These are phyloP conservation scores for Lactuca sativa DNA, from an alignment of 129 eudicot species.

Conservation along the genomic window DNA sequence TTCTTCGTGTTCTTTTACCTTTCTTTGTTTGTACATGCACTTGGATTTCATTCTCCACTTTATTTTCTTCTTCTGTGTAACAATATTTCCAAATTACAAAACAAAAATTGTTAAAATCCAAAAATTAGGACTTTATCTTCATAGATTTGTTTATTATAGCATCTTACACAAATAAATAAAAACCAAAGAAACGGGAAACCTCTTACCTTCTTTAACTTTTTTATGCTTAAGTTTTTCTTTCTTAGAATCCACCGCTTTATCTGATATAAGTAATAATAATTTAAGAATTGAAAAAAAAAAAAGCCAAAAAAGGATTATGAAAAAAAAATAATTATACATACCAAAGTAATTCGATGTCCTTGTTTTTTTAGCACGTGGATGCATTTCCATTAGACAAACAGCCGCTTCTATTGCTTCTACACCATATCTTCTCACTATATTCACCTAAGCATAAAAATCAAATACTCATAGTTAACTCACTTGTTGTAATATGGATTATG, in stretches of 20 bases:
- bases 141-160: too few relatives aligned
- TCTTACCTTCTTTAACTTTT: constrained; percentile 27
- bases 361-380: constrained; percentile 32
- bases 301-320: constrained; percentile 12
- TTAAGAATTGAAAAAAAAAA: neutral
- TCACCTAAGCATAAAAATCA: constrained; percentile 44
- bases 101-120: neutral
- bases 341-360: constrained; percentile 40
- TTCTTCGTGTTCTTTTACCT: constrained; percentile 37
- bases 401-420: constrained; percentile 70
- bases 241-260: constrained; percentile 31
- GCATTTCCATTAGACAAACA: constrained; percentile 55
- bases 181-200: neutral
- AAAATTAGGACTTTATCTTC: neutral
- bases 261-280: constrained; percentile 4
- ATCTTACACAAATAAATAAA: neutral
- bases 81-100: constrained; percentile 10
- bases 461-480: neutral
- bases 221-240: constrained; percentile 41
- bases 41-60: constrained; percentile 30
- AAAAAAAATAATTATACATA: constrained; percentile 11
- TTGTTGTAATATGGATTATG: too few relatives aligned
- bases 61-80: constrained; percentile 22
- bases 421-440: constrained; percentile 60
- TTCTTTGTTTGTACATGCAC: constrained; percentile 31